Evolutionary conservation across 176 grass and related monocot species (phyloP).

Genomic region (sorghum (Sorghum bicolor)): DNA sequence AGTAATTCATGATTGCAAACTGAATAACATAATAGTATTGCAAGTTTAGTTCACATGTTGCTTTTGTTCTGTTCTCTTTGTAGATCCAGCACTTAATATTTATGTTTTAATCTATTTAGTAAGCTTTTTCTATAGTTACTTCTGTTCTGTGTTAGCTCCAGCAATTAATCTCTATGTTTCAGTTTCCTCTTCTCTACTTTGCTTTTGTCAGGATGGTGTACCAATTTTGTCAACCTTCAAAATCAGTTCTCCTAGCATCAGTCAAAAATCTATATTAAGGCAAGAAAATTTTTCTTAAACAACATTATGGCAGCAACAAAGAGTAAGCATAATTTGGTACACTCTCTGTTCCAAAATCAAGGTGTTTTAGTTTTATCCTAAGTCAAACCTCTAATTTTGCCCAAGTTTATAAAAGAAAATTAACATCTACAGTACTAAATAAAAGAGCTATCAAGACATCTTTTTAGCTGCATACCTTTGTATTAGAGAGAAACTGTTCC

Average conservation of each 20-base stretch:
- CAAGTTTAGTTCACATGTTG: not conserved
- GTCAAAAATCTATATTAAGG: not conserved
- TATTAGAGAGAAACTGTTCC: not conserved
- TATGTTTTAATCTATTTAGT: not conserved
- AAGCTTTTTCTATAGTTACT: not conserved
- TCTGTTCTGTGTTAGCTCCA: not conserved
- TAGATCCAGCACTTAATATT: not conserved
- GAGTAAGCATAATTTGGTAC: not conserved
- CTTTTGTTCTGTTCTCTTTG: not conserved
- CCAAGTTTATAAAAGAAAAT: not conserved
- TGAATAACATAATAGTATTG: not conserved
- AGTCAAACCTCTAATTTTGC: not conserved
- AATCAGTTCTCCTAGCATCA: not conserved
- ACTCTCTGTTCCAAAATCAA: not conserved
- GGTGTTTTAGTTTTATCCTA: not conserved
- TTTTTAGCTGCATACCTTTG: not conserved
- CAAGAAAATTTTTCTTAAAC: not conserved
- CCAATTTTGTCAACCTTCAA: not conserved
- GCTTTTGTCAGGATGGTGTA: not conserved
- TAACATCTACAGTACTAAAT: not conserved
- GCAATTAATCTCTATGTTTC: not conserved
- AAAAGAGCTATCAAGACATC: not conserved
- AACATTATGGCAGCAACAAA: not conserved
- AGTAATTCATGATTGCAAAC: slow-evolving; percentile 16
- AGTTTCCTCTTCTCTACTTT: not conserved